Evolutionary conservation across 2,329 filamentous ascomycete species (phyloP).

Genomic region (Ramichloridium luteum): DNA sequence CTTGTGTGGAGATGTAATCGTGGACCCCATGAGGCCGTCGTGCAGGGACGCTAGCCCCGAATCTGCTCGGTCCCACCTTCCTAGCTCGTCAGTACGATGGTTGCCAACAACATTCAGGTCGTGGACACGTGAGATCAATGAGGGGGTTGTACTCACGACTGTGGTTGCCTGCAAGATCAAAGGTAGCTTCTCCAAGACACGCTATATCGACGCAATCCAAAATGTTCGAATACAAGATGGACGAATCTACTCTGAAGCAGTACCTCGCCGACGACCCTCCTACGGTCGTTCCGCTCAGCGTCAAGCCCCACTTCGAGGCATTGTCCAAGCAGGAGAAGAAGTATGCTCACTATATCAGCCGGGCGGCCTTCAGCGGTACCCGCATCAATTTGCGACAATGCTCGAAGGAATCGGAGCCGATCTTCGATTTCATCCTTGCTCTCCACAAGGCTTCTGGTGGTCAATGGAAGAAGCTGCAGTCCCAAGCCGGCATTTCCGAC

Average conservation of each 20-base stretch:
- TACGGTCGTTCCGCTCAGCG: constrained; percentile 58
- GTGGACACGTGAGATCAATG: too few relatives aligned
- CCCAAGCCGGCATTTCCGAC: constrained; percentile 31
- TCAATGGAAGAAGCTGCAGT: constrained; percentile 35
- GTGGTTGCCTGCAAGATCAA: too few relatives aligned
- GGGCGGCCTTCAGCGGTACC: constrained; percentile 37
- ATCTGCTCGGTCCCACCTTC: too few relatives aligned
- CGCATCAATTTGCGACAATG: constrained; percentile 42
- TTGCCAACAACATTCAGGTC: too few relatives aligned
- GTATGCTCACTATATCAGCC: constrained; percentile 60
- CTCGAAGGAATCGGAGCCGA: constrained; percentile 38
- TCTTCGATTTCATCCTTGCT: constrained; percentile 44
- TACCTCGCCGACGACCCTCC: constrained; percentile 89
- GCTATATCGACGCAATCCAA: too few relatives aligned
- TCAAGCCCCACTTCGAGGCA: constrained; percentile 1
- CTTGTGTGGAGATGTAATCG: too few relatives aligned
- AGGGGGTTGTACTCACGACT: too few relatives aligned
- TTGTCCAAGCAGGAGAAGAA: constrained; percentile 51
- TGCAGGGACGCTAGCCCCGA: too few relatives aligned
- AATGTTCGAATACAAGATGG: constrained; percentile 27
- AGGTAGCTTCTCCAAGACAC: too few relatives aligned
- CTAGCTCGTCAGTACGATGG: too few relatives aligned
- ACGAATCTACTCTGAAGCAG: constrained; percentile 42
- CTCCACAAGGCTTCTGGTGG: constrained; percentile 37
- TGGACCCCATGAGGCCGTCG: too few relatives aligned